Percentiles rank a stretch among this genome's conserved stretches.
These are phyloP conservation scores for Amylocarpus encephaloides DNA, from an alignment of 2,329 filamentous ascomycete species.

Conservation along the genomic window DNA sequence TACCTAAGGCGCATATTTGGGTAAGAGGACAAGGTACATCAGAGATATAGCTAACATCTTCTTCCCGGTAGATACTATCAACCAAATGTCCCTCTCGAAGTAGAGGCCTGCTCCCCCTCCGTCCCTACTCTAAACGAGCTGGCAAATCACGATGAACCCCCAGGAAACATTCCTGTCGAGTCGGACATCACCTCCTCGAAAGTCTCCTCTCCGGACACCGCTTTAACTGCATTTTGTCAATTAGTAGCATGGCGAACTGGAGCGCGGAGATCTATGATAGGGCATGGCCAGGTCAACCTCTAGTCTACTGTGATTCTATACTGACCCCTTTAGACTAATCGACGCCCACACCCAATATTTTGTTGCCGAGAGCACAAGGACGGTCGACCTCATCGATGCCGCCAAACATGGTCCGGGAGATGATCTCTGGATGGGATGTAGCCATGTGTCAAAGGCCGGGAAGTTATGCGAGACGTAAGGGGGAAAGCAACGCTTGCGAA, in stretches of 20 bases:
- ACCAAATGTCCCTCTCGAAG: constrained; percentile 14
- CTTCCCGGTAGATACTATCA: constrained; percentile 26
- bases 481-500: no score
- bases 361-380: constrained; percentile 45
- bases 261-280: constrained; percentile 43
- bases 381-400: constrained; percentile 32
- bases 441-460: constrained; percentile 25
- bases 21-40: not conserved
- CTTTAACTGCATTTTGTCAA: constrained; percentile 42
- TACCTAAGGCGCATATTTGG: not conserved
- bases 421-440: constrained; percentile 31
- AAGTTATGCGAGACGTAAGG: constrained; percentile 29
- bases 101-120: constrained; percentile 5
- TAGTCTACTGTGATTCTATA: not conserved
- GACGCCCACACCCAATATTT: constrained; percentile 42
- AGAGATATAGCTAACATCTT: not conserved
- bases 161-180: constrained; percentile 15
- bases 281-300: constrained; percentile 11
- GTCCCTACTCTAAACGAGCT: not conserved
- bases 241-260: constrained; percentile 43
- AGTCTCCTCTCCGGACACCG: constrained; percentile 37
- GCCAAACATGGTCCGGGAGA: constrained; percentile 27
- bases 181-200: constrained; percentile 27
- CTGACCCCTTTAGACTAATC: constrained; percentile 34
- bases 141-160: constrained; percentile 4